Evolutionary conservation across 2,329 filamentous ascomycete species (phyloP).

Genomic region (Fusarium bactridioides): DNA sequence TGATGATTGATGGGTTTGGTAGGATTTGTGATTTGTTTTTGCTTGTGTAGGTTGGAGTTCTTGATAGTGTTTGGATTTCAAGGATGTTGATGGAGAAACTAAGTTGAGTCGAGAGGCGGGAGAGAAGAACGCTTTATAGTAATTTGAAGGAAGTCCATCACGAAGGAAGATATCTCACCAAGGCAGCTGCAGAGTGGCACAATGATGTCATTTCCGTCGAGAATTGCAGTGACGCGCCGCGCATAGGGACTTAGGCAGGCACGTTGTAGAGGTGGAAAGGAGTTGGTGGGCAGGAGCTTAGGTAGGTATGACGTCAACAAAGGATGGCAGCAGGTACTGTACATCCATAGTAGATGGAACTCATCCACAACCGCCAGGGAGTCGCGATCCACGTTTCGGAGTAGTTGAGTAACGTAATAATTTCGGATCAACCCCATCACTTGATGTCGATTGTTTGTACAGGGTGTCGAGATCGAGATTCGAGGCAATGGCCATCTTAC

Average conservation of each 20-base stretch:
- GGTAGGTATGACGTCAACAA: constrained; percentile 28
- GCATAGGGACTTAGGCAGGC: background rate
- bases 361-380: constrained; percentile 14
- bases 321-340: background rate
- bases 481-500: background rate
- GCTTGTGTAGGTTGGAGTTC: background rate
- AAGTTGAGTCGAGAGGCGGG: constrained; percentile 28
- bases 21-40: background rate
- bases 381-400: background rate
- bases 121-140: constrained; percentile 34
- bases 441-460: background rate
- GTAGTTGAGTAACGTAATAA: constrained; percentile 29
- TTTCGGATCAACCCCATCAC: background rate
- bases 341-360: background rate
- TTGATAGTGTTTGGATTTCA: constrained; percentile 12
- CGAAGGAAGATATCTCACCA: constrained; percentile 23
- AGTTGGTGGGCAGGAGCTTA: background rate
- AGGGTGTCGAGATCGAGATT: constrained; percentile 15
- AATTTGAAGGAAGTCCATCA: constrained; percentile 11
- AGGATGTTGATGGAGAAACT: constrained; percentile 3
- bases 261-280: background rate
- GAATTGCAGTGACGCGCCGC: constrained; percentile 21
- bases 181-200: background rate
- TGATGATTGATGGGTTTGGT: constrained; percentile 8
- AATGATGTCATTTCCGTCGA: constrained; percentile 36